These are phyloP conservation scores for Typha latifolia DNA, from an alignment of 176 grass and related monocot species.

Conservation along the genomic window DNA sequence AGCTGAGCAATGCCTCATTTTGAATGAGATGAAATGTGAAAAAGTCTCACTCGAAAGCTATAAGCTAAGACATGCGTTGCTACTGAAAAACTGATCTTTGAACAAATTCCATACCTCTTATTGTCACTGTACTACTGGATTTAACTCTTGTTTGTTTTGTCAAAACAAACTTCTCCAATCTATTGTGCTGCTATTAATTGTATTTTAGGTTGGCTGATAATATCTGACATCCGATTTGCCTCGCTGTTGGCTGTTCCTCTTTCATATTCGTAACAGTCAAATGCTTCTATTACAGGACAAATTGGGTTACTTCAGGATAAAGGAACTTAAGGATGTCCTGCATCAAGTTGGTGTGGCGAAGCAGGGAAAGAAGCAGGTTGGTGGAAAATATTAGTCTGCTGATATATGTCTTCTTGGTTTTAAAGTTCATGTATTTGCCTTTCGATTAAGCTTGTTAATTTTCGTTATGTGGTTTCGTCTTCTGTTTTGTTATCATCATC, in stretches of 20 bases:
- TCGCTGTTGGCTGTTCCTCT: no score
- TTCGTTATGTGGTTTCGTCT: not conserved
- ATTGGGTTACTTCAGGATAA: slow-evolving; percentile 56
- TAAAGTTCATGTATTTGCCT: not conserved
- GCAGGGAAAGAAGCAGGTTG: slow-evolving; percentile 86
- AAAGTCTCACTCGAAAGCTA: not conserved
- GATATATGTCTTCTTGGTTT: not conserved
- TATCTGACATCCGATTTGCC: not conserved
- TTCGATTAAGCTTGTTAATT: slow-evolving; percentile 11
- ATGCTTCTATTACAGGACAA: slow-evolving; percentile 35
- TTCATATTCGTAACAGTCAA: not conserved
- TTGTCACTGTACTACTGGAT: not conserved
- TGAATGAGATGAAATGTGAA: not conserved
- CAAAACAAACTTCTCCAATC: not conserved
- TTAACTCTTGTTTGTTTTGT: not conserved
- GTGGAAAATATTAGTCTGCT: not conserved
- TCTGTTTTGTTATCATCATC: slow-evolving; percentile 8
- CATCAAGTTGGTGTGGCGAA: slow-evolving; percentile 61
- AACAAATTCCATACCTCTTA: not conserved
- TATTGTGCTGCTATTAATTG: not conserved
- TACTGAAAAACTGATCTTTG: not conserved
- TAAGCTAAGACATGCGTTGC: not conserved
- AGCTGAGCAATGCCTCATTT: not conserved
- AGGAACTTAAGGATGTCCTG: slow-evolving; percentile 86
- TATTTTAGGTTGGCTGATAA: not conserved